Evolutionary conservation across 2,329 filamentous ascomycete species (phyloP).

Genomic region (Colletotrichum viniferum): DNA sequence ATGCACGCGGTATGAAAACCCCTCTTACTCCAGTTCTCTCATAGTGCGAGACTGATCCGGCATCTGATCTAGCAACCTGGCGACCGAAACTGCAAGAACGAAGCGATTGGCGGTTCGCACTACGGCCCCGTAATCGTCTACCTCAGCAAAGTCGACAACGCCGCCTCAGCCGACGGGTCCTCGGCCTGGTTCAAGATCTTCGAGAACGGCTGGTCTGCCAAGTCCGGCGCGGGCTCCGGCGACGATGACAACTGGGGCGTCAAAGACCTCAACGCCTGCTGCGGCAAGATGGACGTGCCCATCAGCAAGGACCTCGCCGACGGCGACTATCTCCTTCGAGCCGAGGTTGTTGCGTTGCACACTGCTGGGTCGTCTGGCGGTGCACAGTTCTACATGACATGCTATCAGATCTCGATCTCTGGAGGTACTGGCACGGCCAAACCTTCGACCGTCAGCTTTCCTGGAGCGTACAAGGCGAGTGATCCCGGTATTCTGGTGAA

Average conservation of each 20-base stretch:
- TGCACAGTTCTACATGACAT: conserved; percentile 44
- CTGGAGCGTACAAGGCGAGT: conserved; percentile 45
- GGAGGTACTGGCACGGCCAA: conserved; percentile 28
- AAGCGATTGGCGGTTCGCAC: conserved; percentile 59
- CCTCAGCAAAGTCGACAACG: conserved; percentile 53
- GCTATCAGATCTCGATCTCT: conserved; percentile 38
- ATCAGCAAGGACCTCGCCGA: conserved; percentile 35
- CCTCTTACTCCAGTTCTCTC: not conserved
- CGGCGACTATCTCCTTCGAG: conserved; percentile 50
- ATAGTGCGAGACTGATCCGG: not conserved
- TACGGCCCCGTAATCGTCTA: conserved; percentile 59
- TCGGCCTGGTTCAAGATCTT: conserved; percentile 59
- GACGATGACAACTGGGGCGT: conserved; percentile 50
- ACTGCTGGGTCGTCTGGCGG: conserved; percentile 37
- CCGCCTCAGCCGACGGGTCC: conserved; percentile 46
- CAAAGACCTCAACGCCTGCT: conserved; percentile 42
- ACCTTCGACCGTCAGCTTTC: conserved; percentile 40
- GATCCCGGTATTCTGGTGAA: conserved; percentile 53
- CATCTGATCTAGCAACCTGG: conserved; percentile 42
- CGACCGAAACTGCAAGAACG: conserved; percentile 48
- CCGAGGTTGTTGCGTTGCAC: conserved; percentile 54
- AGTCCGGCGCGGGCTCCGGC: conserved; percentile 38
- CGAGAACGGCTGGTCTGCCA: conserved; percentile 45
- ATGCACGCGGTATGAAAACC: conserved; percentile 52
- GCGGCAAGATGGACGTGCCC: conserved; percentile 45